Conservation (phyloP, 441 rosid genomes). For the Jatropha podagrica region DNA sequence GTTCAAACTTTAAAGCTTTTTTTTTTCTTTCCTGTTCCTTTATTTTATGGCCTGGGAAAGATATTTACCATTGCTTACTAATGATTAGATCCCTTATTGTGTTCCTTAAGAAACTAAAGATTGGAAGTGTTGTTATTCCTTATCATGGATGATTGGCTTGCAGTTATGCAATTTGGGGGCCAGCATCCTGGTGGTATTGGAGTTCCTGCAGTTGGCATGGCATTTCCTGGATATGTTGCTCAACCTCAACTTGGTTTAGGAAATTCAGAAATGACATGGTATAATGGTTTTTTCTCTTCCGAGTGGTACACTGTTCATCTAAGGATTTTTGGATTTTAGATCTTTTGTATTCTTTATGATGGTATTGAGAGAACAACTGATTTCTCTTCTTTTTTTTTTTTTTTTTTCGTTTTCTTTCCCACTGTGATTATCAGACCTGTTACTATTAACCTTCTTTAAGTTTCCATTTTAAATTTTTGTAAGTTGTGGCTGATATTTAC, state of each 20-base stretch:
- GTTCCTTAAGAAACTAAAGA: not conserved
- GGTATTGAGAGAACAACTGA: too few species aligned
- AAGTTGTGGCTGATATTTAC: not conserved
- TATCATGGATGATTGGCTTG: constrained; percentile 20
- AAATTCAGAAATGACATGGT: constrained; percentile 98
- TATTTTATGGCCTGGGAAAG: not conserved
- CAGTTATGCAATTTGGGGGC: constrained; percentile 87
- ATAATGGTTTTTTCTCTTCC: constrained; percentile 23
- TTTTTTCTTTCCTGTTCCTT: not conserved
- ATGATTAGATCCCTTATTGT: not conserved
- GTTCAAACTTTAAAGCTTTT: not conserved
- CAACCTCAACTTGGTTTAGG: constrained; percentile 84
- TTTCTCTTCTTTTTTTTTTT: not conserved
- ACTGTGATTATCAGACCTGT: not conserved
- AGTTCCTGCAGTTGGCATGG: constrained; percentile 97
- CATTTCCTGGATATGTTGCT: constrained; percentile 95
- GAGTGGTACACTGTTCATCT: not conserved
- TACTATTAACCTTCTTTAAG: not conserved
- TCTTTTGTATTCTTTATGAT: not conserved
- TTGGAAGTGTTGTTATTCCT: not conserved
- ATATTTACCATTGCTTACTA: not conserved
- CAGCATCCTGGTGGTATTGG: constrained; percentile 91
- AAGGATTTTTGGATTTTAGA: constrained; percentile 9
- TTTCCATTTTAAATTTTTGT: not conserved
- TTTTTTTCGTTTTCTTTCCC: not conserved